These are phyloP conservation scores for Pseudodiploospora longispora DNA, from an alignment of 2,329 filamentous ascomycete genomes.

Conservation along the genomic window DNA sequence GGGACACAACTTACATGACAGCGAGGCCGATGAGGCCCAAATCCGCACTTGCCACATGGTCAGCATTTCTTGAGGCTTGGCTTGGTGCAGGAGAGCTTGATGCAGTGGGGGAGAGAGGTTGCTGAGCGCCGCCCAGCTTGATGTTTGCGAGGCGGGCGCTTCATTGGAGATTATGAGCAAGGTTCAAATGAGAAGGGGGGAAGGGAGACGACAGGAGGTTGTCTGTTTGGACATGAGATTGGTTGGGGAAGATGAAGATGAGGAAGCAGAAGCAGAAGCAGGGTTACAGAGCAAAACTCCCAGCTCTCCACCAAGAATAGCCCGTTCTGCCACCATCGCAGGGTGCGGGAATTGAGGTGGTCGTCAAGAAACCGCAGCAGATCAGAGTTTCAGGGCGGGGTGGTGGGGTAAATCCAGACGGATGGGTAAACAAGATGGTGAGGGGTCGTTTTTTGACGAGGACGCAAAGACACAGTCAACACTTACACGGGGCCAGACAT, in stretches of 20 bases:
- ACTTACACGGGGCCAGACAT: conserved; percentile 66
- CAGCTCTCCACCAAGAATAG: conserved; percentile 7
- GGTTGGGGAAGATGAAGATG: background rate
- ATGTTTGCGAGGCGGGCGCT: conserved; percentile 70
- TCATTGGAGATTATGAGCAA: conserved; percentile 30
- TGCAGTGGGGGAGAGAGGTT: conserved; percentile 23
- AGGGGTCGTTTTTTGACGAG: conserved; percentile 6
- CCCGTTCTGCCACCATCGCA: conserved; percentile 15
- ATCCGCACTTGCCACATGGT: conserved; percentile 63
- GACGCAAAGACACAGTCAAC: conserved; percentile 3
- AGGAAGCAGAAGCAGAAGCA: conserved; percentile 1
- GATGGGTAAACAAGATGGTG: conserved; percentile 18
- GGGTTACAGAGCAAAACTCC: background rate
- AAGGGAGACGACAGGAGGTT: background rate
- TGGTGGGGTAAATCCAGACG: conserved; percentile 28
- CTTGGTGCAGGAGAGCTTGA: conserved; percentile 14
- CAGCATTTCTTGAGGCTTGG: conserved; percentile 40
- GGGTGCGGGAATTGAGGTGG: conserved; percentile 27
- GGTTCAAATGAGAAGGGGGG: conserved; percentile 17
- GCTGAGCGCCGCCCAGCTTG: conserved; percentile 57
- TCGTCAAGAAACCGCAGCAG: conserved; percentile 15
- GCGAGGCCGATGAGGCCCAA: conserved; percentile 88
- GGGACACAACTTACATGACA: conserved; percentile 59
- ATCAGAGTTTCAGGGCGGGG: conserved; percentile 25
- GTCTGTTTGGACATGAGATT: no score